Conservation (phyloP, 331 rosid genomes). For the Spiraea crenata region DNA sequence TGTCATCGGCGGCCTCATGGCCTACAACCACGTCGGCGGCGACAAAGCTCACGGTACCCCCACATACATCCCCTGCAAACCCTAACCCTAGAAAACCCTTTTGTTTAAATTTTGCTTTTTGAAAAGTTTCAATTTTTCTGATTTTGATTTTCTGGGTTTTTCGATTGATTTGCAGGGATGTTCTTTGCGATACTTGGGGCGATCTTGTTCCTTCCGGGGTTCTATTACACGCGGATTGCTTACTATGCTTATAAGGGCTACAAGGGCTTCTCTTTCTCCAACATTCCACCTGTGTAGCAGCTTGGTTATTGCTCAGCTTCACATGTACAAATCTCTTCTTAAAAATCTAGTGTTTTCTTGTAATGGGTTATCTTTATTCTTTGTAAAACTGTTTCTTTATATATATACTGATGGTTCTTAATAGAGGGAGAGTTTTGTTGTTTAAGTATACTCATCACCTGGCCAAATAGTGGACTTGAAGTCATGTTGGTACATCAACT, state of each 20-base stretch:
- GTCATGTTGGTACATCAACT: not conserved
- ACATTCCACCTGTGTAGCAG: constrained; percentile 84
- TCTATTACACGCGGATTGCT: constrained; percentile 95
- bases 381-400: not conserved
- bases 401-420: not conserved
- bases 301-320: constrained; percentile 3
- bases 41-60: constrained; percentile 82
- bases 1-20: constrained; percentile 76
- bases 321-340: constrained; percentile 51
- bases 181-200: constrained; percentile 83
- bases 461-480: not conserved
- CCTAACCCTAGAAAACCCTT: not conserved
- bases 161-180: constrained; percentile 42
- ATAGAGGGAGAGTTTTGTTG: constrained; percentile 8
- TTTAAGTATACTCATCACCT: not conserved
- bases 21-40: constrained; percentile 85
- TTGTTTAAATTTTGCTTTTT: not conserved
- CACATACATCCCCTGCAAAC: not conserved
- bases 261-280: constrained; percentile 94
- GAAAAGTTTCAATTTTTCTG: not conserved
- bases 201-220: constrained; percentile 91
- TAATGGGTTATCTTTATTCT: not conserved
- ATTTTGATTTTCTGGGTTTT: constrained; percentile 6
- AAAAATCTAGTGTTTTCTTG: constrained; percentile 15
- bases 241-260: constrained; percentile 97